Evolutionary conservation across 495 filamentous ascomycete genomes (phyloP), one percentile per base, ranked within the genome.

Genomic region (Aspergillus sparsus): DNA sequence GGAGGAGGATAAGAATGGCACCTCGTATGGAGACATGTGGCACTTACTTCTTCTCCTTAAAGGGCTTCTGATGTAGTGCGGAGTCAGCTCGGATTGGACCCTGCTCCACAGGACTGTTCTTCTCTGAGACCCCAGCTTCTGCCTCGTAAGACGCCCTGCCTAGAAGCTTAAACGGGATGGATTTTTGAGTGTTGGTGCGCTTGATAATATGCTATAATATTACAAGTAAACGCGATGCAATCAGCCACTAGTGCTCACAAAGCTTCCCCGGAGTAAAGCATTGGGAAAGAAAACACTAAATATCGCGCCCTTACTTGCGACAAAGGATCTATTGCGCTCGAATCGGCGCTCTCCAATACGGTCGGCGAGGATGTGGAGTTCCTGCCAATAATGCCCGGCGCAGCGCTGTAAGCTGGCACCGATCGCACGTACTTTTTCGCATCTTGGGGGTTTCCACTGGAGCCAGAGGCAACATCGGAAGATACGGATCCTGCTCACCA

Each of bases 171-270:
- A 86, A 77, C 8, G 87, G 83, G 54, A 89, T 85, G 13, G 85
- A 83, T 55, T 83, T 85, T 61, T 89, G 85, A 16, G 88, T 91
- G 71, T 91, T 91, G 52, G 90, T 92, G 66, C 91, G 86, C 68
- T 89, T 84, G 55, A 93, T 83, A 53, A 97, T 97, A 70, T 96
- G 84, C 84, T 87, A 66, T 35, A 59, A 33, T 47, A 35, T 49
- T 51, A 41, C 44, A 7, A 9, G 27, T 10, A 58, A 54, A 35
- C 11, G 35, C 44, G 57, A 58, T 47, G 57, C 49, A 61, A 62
- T 66, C 59, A 63, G 55, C 45, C 53, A 58, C 33, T 49, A 61
- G 36, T 39, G 62, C 64, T 54, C 65, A 45, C 36, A 32, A 32
- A 27, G 21, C 21, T 3, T 47, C 44, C 44, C 6, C 15, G 47